Percentiles rank a stretch among this genome's conserved stretches.
These are phyloP conservation scores for Moniliophthora roreri DNA, from an alignment of 1,284 basidiomycete species.

Conservation along the genomic window DNA sequence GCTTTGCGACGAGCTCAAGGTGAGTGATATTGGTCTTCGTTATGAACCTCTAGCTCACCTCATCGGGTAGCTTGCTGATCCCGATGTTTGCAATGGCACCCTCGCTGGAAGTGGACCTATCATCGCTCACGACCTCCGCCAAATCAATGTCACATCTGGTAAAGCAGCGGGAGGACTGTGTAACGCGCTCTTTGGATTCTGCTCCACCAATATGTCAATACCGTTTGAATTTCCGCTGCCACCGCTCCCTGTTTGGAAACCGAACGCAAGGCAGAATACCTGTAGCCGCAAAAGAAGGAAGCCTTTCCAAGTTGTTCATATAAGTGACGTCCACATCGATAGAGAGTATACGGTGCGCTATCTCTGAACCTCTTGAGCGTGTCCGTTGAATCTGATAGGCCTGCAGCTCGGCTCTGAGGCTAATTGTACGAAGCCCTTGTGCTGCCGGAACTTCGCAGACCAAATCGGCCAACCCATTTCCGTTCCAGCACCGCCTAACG, in stretches of 20 bases:
- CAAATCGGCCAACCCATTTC: slow-evolving; percentile 30
- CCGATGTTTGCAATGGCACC: slow-evolving; percentile 56
- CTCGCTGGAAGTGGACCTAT: slow-evolving; percentile 53
- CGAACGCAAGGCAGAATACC: slow-evolving; percentile 29
- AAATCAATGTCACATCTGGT: slow-evolving; percentile 40
- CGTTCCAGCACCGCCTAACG: slow-evolving; percentile 44
- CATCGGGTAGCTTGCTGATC: slow-evolving; percentile 9
- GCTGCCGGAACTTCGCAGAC: slow-evolving; percentile 52
- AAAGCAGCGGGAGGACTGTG: slow-evolving; percentile 57
- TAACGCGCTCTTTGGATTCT: slow-evolving; percentile 55
- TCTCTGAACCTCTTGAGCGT: not conserved
- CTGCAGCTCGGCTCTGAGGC: slow-evolving; percentile 47
- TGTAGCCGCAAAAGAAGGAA: slow-evolving; percentile 34
- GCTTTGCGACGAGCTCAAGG: slow-evolving; percentile 11
- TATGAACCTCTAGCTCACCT: not conserved
- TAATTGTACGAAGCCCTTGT: slow-evolving; percentile 58
- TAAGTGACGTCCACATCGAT: slow-evolving; percentile 59
- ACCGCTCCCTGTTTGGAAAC: not conserved
- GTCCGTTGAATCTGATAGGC: not conserved
- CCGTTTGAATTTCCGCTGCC: slow-evolving; percentile 45
- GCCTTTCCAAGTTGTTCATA: slow-evolving; percentile 49
- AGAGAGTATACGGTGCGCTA: slow-evolving; percentile 44
- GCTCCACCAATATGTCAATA: slow-evolving; percentile 45
- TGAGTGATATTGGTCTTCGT: not conserved
- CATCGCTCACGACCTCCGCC: slow-evolving; percentile 54